phyloP scores from a whole-genome alignment of 2,329 filamentous ascomycete genomes.

The Aspergillus pseudotamarii region DNA sequence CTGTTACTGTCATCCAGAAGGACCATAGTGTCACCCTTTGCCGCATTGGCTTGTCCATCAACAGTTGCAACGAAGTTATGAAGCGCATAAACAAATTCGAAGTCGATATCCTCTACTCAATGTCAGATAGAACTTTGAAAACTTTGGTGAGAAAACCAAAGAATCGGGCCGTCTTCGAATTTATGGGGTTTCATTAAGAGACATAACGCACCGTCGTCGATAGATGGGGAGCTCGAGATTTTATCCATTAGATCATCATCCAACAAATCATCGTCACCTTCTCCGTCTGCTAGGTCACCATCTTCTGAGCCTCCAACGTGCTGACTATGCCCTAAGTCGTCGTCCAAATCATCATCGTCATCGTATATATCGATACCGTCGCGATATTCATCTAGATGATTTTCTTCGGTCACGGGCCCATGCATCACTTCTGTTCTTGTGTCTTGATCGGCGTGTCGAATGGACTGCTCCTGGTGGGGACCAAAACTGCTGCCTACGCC shows the following conservation, averaged over 20 bases:
- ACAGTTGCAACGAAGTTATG: constrained; percentile 98
- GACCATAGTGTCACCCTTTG: constrained; percentile 98
- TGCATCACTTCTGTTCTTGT: constrained; percentile 70
- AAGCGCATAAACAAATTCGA: constrained; percentile 97
- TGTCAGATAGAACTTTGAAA: constrained; percentile 78
- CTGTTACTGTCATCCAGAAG: constrained; percentile 97
- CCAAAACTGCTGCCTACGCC: constrained; percentile 61
- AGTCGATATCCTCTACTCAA: constrained; percentile 96
- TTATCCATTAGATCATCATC: constrained; percentile 98
- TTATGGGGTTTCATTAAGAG: background rate
- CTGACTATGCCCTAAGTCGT: constrained; percentile 24
- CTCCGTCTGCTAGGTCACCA: constrained; percentile 62
- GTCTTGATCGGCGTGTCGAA: constrained; percentile 79
- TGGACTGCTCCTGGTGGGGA: constrained; percentile 81
- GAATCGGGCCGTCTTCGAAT: background rate
- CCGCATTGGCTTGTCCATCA: constrained; percentile 96
- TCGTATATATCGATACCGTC: constrained; percentile 37
- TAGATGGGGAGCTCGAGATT: constrained; percentile 97
- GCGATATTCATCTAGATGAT: constrained; percentile 46
- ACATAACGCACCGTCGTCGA: constrained; percentile 78
- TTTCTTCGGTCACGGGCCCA: constrained; percentile 63
- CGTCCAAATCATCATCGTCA: constrained; percentile 37
- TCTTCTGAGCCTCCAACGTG: constrained; percentile 43
- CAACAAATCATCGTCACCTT: constrained; percentile 68
- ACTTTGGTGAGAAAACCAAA: background rate